Evolutionary conservation across 441 rosid species (phyloP).

Genomic region (Arabidopsis hybrid): DNA sequence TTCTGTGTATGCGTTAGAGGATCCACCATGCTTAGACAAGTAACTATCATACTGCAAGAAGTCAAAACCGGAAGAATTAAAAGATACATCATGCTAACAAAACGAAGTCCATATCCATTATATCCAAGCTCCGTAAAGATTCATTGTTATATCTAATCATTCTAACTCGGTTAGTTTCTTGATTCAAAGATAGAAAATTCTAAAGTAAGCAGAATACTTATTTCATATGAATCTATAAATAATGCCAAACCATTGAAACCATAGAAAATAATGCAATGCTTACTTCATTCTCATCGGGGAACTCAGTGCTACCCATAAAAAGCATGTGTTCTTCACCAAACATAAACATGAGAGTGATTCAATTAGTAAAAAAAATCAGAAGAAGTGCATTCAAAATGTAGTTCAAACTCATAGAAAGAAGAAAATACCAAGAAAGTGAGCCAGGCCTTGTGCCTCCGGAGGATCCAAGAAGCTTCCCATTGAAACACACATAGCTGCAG

Average conservation of each 20-base stretch:
- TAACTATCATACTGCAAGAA: conserved; percentile 94
- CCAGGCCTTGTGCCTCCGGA: conserved; percentile 90
- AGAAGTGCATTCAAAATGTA: conserved; percentile 14
- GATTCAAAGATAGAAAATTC: background rate
- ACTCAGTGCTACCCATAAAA: conserved; percentile 94
- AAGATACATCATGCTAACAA: conserved; percentile 25
- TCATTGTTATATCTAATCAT: conserved; percentile 1
- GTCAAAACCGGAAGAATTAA: conserved; percentile 50
- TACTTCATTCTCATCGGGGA: conserved; percentile 98
- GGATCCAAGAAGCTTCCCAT: conserved; percentile 99
- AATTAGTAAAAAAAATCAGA: background rate
- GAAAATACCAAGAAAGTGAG: conserved; percentile 88
- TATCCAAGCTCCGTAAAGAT: conserved; percentile 13
- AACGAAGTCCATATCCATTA: conserved; percentile 4
- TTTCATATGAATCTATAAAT: conserved; percentile 7
- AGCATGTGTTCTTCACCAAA: conserved; percentile 92
- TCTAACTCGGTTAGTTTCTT: background rate
- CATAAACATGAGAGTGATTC: conserved; percentile 21
- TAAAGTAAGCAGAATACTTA: conserved; percentile 9
- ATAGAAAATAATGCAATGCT: conserved; percentile 41
- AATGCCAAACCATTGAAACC: conserved; percentile 16
- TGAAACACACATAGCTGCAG: conserved; percentile 98
- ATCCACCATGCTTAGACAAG: conserved; percentile 98
- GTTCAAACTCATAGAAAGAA: conserved; percentile 21
- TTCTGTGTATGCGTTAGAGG: conserved; percentile 97